A percentile compares a stretch with the other conserved stretches of the same genome.
phyloP scores from a whole-genome alignment of 2,329 filamentous ascomycete species.

The Hymenoscyphus albidus region DNA sequence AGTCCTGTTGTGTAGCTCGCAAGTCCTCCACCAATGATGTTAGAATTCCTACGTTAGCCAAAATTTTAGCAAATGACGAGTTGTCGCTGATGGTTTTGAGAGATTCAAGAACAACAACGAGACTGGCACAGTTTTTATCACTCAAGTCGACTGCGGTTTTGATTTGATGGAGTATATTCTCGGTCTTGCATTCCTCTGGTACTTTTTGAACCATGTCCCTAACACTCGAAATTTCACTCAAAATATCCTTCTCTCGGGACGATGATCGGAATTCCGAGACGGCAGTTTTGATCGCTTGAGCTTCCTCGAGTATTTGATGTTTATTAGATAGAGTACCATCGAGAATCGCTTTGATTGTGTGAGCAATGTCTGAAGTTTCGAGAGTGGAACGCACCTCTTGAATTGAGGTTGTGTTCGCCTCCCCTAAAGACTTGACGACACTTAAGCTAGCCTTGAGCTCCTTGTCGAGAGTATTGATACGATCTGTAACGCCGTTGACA shows the following conservation, averaged over 20 bases:
- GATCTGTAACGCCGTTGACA: conserved; percentile 1
- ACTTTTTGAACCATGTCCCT: conserved; percentile 3
- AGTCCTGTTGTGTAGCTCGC: neutral
- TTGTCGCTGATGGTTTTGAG: conserved; percentile 3
- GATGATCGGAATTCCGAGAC: conserved; percentile 1
- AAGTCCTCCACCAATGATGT: conserved; percentile 1
- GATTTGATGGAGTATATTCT: conserved; percentile 14
- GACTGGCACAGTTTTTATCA: conserved; percentile 1
- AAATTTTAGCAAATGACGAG: neutral
- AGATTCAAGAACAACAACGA: neutral
- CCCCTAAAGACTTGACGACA: neutral
- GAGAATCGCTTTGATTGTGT: conserved; percentile 4
- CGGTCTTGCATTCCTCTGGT: conserved; percentile 6
- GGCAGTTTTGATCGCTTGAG: neutral
- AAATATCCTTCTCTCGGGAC: conserved; percentile 3
- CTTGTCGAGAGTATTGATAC: neutral
- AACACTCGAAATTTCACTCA: conserved; percentile 3
- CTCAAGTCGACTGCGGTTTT: conserved; percentile 2
- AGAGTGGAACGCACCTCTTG: neutral
- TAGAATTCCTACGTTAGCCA: neutral
- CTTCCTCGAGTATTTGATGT: conserved; percentile 9
- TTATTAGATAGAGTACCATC: conserved; percentile 3
- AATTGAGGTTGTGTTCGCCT: neutral
- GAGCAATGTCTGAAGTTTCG: neutral
- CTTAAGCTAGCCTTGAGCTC: neutral